phyloP scores from a whole-genome alignment of 2,329 filamentous ascomycete genomes.

The Ceratocystis diversiconidia region DNA sequence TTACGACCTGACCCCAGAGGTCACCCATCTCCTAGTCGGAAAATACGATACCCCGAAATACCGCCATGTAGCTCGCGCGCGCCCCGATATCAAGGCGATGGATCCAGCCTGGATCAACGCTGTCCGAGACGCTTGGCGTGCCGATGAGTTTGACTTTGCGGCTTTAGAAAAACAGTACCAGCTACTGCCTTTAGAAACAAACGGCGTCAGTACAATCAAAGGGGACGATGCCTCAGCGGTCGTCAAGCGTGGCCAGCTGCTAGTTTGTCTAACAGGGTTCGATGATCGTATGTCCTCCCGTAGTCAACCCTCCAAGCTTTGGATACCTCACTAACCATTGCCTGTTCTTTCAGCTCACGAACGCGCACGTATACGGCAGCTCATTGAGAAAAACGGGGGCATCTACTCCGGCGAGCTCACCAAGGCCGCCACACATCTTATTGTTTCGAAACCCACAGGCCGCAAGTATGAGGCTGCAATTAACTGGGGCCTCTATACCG shows the following conservation, averaged over 20 bases:
- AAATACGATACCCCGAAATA: constrained; percentile 86
- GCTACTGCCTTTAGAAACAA: constrained; percentile 47
- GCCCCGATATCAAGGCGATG: constrained; percentile 74
- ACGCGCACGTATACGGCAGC: constrained; percentile 55
- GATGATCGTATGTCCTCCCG: constrained; percentile 31
- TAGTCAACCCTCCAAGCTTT: not conserved
- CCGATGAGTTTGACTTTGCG: constrained; percentile 62
- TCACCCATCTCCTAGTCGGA: constrained; percentile 87
- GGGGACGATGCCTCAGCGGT: constrained; percentile 21
- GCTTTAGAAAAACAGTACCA: constrained; percentile 53
- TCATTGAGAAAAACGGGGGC: constrained; percentile 58
- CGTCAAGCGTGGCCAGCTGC: constrained; percentile 29
- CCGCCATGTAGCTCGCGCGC: constrained; percentile 79
- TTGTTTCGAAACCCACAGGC: constrained; percentile 64
- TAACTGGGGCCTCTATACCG: constrained; percentile 65
- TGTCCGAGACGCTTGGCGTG: constrained; percentile 65
- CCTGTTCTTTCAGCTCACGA: constrained; percentile 36
- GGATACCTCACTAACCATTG: not conserved
- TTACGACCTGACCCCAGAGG: constrained; percentile 86
- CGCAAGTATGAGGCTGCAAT: constrained; percentile 85
- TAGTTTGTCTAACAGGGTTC: constrained; percentile 44
- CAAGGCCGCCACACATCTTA: constrained; percentile 71
- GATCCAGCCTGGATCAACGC: constrained; percentile 73
- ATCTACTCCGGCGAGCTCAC: constrained; percentile 79
- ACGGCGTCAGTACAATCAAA: constrained; percentile 30